These are phyloP conservation scores for Adansonia gregorii DNA, from an alignment of 441 rosid species.

Conservation along the genomic window DNA sequence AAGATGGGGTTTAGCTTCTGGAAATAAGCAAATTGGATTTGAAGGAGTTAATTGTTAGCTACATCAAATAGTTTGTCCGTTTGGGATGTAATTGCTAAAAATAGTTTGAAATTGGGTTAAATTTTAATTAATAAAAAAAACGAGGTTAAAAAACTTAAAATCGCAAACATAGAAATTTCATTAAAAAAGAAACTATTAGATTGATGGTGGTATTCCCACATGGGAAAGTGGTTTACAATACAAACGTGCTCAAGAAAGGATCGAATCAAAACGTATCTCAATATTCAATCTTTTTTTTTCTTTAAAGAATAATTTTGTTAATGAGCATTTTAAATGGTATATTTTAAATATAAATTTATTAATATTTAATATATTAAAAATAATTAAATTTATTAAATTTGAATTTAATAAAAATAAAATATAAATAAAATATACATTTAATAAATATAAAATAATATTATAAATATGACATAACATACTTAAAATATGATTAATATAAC, in stretches of 20 bases:
- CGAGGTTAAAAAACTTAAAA: not conserved
- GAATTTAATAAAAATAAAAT: too few species aligned
- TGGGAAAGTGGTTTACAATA: slow-evolving; percentile 26
- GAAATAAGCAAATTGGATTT: not conserved
- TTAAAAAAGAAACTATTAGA: not conserved
- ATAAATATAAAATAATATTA: too few species aligned
- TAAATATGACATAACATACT: too few species aligned
- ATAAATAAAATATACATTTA: too few species aligned
- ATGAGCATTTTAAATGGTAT: not conserved
- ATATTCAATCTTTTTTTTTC: slow-evolving; percentile 11
- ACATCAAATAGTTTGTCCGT: not conserved
- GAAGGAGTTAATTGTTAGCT: not conserved
- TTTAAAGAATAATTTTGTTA: not conserved
- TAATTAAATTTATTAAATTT: too few species aligned
- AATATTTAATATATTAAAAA: too few species aligned
- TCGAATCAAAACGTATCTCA: slow-evolving; percentile 40
- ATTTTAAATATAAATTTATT: too few species aligned
- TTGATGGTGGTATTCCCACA: slow-evolving; percentile 22
- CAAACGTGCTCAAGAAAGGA: slow-evolving; percentile 36
- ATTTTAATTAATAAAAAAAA: not conserved
- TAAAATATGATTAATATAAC: too few species aligned
- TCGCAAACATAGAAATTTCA: not conserved
- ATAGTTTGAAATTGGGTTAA: not conserved
- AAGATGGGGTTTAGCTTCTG: not conserved
- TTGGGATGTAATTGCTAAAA: not conserved